phyloP scores from a whole-genome alignment of 2,329 filamentous ascomycete genomes.

The Sordariomycetes sp. region DNA sequence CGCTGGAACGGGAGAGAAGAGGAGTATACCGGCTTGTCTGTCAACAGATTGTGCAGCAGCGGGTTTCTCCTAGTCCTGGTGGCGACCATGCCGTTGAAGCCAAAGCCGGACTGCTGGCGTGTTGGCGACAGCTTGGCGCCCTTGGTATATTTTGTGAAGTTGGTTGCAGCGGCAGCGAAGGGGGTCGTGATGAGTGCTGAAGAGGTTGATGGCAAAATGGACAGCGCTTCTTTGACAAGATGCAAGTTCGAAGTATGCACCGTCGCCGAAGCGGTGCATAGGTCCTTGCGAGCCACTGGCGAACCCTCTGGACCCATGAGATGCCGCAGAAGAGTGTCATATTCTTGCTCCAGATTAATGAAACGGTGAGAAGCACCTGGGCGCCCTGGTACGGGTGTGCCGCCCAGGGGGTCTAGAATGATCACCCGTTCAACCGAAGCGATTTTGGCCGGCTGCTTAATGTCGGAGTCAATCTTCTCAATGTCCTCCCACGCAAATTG shows the following conservation, averaged over 20 bases:
- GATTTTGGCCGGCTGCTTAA: constrained; percentile 33
- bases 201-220: constrained; percentile 71
- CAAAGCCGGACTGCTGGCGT: constrained; percentile 30
- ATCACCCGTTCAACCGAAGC: constrained; percentile 77
- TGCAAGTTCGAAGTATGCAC: constrained; percentile 62
- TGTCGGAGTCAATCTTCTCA: constrained; percentile 14
- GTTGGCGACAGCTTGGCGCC: not conserved
- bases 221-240: constrained; percentile 60
- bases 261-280: constrained; percentile 16
- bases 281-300: constrained; percentile 19
- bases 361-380: constrained; percentile 43
- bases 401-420: constrained; percentile 77
- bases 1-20: constrained; percentile 76
- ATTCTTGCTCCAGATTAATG: constrained; percentile 91
- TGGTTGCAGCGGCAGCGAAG: constrained; percentile 57
- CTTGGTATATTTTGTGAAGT: constrained; percentile 13
- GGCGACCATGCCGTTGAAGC: constrained; percentile 39
- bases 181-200: constrained; percentile 88
- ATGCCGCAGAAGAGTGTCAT: constrained; percentile 55
- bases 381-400: constrained; percentile 57
- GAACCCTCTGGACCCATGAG: constrained; percentile 30
- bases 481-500: constrained; percentile 24
- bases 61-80: constrained; percentile 61
- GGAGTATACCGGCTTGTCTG: constrained; percentile 87
- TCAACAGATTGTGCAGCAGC: constrained; percentile 89